Conservation (phyloP, 2,329 filamentous ascomycete genomes). For the Diaporthe sp. region DNA sequence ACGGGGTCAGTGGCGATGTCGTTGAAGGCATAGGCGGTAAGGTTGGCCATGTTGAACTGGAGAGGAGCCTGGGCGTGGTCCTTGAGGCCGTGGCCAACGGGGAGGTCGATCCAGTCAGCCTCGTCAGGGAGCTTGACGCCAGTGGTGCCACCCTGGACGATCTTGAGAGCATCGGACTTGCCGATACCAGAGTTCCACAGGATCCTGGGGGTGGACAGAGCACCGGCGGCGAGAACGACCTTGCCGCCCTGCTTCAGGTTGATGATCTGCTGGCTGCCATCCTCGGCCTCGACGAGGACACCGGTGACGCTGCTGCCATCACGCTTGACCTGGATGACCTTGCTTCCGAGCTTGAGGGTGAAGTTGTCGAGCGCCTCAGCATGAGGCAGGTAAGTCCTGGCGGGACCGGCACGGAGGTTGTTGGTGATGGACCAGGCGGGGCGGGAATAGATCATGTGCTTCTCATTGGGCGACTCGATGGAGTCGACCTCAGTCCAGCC, state of each 20-base stretch:
- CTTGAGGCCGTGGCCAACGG: slow-evolving; percentile 36
- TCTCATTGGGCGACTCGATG: slow-evolving; percentile 39
- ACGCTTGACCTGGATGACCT: slow-evolving; percentile 43
- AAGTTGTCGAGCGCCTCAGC: slow-evolving; percentile 43
- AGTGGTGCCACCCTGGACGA: slow-evolving; percentile 40
- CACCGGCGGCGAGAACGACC: slow-evolving; percentile 43
- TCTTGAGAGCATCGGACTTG: slow-evolving; percentile 40
- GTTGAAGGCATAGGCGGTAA: slow-evolving; percentile 38
- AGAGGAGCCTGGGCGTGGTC: slow-evolving; percentile 40
- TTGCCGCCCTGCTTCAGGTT: slow-evolving; percentile 42
- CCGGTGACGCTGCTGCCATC: slow-evolving; percentile 42
- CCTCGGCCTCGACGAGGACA: slow-evolving; percentile 40
- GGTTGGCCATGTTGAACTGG: slow-evolving; percentile 41
- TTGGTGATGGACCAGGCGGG: slow-evolving; percentile 40
- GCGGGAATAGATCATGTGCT: slow-evolving; percentile 39
- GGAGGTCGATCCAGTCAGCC: slow-evolving; percentile 35
- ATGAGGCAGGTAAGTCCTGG: slow-evolving; percentile 42
- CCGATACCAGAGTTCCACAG: slow-evolving; percentile 43
- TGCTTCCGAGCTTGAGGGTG: slow-evolving; percentile 42
- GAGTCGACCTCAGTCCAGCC: slow-evolving; percentile 41
- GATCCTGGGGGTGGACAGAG: slow-evolving; percentile 41
- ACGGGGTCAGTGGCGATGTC: slow-evolving; percentile 37
- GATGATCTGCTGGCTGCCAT: slow-evolving; percentile 41
- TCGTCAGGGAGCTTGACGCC: slow-evolving; percentile 34
- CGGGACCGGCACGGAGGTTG: slow-evolving; percentile 41